phyloP scores from a whole-genome alignment of 2,329 filamentous ascomycete species.

The Aureobasidium namibiae region DNA sequence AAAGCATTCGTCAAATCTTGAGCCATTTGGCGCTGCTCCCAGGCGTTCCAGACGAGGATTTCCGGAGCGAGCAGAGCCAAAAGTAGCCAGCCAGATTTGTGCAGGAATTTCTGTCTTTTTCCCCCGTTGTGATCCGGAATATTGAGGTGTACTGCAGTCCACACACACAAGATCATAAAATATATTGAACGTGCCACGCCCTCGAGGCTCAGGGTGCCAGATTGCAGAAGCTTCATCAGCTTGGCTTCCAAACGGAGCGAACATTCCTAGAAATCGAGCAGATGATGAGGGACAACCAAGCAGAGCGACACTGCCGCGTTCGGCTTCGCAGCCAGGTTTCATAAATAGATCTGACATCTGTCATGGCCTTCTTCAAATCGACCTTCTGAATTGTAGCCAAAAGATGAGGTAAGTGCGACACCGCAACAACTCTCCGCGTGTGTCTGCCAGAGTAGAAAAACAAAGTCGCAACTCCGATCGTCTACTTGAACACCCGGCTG shows the following conservation, averaged over 20 bases:
- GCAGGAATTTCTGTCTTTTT: conserved; percentile 2
- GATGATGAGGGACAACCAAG: too few species aligned
- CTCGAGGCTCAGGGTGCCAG: conserved; percentile 16
- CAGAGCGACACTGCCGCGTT: neutral
- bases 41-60: neutral
- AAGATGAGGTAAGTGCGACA: too few species aligned
- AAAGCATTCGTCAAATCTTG: neutral
- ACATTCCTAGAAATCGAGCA: neutral
- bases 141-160: conserved; percentile 18
- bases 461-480: neutral
- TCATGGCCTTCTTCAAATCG: too few species aligned
- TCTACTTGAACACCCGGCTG: neutral
- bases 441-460: neutral
- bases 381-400: too few species aligned
- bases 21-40: neutral
- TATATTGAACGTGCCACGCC: conserved; percentile 15
- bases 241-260: neutral
- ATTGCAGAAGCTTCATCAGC: neutral
- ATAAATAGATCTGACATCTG: too few species aligned
- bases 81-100: conserved; percentile 14
- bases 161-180: conserved; percentile 16
- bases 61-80: conserved; percentile 16
- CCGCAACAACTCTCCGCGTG: neutral
- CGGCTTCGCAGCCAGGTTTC: neutral
- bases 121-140: neutral